These are phyloP conservation scores for Epichloe sylvatica DNA, from an alignment of 2,329 filamentous ascomycete species.

Conservation along the genomic window DNA sequence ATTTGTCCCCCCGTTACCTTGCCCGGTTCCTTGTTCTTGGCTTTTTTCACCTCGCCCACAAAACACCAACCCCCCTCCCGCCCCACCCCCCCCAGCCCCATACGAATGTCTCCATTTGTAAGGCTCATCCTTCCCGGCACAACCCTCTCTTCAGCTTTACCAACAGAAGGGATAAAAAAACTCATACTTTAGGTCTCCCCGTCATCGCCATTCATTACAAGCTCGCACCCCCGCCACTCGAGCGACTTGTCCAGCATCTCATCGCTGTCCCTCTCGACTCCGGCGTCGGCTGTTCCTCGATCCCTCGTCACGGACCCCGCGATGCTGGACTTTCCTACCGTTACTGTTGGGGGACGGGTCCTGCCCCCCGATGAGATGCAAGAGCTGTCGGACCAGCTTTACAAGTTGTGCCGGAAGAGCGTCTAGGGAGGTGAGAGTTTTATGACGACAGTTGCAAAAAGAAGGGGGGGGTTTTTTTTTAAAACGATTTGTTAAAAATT, in stretches of 20 bases:
- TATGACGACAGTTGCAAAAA: neutral
- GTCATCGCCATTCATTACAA: neutral
- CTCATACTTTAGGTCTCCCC: neutral
- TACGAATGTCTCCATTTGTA: slow-evolving; percentile 21
- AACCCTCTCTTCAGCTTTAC: neutral
- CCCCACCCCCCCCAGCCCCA: too few species aligned
- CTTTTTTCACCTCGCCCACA: too few species aligned
- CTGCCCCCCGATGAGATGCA: slow-evolving; percentile 1
- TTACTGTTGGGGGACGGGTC: slow-evolving; percentile 1
- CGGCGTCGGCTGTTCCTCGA: neutral
- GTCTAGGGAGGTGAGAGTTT: neutral
- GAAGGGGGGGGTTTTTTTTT: too few species aligned
- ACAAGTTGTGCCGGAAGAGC: slow-evolving; percentile 1
- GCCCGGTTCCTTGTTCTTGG: too few species aligned
- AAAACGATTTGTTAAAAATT: neutral
- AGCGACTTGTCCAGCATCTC: slow-evolving; percentile 4
- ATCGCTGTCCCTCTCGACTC: neutral
- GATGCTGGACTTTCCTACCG: neutral
- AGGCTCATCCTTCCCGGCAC: neutral
- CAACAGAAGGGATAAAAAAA: neutral
- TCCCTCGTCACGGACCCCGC: neutral
- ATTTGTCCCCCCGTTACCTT: too few species aligned
- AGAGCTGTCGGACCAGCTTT: slow-evolving; percentile 2
- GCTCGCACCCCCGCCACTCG: neutral
- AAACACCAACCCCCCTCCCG: too few species aligned